Evolutionary conservation across 116 monocot species (phyloP).

Genomic region (Dioscorea cayenensis): DNA sequence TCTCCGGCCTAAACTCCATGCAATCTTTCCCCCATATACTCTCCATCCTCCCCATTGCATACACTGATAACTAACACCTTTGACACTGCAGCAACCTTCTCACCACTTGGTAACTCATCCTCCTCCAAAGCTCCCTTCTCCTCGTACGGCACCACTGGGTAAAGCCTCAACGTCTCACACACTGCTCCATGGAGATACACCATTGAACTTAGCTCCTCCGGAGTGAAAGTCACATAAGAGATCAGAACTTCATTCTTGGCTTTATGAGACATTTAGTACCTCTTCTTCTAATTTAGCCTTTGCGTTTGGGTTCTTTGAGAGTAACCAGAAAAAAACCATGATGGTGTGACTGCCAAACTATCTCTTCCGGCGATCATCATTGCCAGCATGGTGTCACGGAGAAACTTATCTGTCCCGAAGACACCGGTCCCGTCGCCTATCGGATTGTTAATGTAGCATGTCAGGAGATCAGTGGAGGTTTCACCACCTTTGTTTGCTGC

Average conservation of each 20-base stretch:
- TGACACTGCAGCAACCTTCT: constrained; percentile 14
- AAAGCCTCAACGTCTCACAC: constrained; percentile 22
- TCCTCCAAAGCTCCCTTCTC: constrained; percentile 17
- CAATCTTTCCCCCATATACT: no score
- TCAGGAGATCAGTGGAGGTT: constrained; percentile 12
- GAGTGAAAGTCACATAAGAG: not conserved
- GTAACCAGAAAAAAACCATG: constrained; percentile 31
- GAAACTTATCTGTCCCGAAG: constrained; percentile 1
- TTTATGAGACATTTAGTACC: no score
- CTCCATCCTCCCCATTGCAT: no score
- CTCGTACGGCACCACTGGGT: constrained; percentile 15
- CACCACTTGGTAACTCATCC: constrained; percentile 17
- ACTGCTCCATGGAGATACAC: constrained; percentile 46
- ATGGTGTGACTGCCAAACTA: constrained; percentile 4
- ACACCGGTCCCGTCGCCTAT: not conserved
- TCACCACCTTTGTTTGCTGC: no score
- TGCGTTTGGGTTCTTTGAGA: constrained; percentile 21
- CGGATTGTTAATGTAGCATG: constrained; percentile 7
- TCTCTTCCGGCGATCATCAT: constrained; percentile 29
- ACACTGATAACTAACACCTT: constrained; percentile 16
- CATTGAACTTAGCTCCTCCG: constrained; percentile 19
- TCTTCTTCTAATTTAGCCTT: constrained; percentile 10
- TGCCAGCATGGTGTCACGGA: constrained; percentile 19
- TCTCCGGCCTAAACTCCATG: no score
- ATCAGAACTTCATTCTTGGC: no score